Evolutionary conservation across 2,329 filamentous ascomycete species (phyloP), one percentile per base, ranked within the genome.

Genomic region (Uncinocarpus reesii): DNA sequence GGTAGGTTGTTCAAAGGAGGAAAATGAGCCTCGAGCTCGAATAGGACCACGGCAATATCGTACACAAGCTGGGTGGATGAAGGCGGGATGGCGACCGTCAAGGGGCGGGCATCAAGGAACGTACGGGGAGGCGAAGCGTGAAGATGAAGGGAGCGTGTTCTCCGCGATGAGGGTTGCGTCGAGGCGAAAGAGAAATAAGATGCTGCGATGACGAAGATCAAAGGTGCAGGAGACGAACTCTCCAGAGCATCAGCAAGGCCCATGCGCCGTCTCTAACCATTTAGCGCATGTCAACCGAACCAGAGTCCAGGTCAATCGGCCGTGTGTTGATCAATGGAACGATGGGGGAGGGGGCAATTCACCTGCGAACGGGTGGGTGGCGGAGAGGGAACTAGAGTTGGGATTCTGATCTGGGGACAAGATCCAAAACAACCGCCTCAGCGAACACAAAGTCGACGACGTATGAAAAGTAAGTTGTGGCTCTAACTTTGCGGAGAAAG

Each of bases 401-500:
- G 18, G n/a, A 16, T 28, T 35, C 10, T 24, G 31, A 31, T 20
- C 26, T 42, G 24, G 16, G 29, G 13, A 15, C 13, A 11, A 26
- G 32, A 38, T 29, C 16, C 23, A 28, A 26, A 36, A 13, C 31
- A 7, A 4, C 11, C 21, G 18, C 15, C 43, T 6, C 21, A 18
- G n/a, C n/a, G n/a, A n/a, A n/a, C n/a, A n/a, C n/a, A 23, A 45
- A 45, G 43, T 37, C 43, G 18, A 37, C 32, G 43, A 37, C 35
- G 34, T 46, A 46, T 35, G 34, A 35, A 36, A 18, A 16, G 8
- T 23, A 24, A 21, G 31, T 20, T 20, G 42, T 47, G 43, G 43
- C 43, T 38, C 42, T 29, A 42, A 28, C 16, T 47, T 40, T 47
- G 44, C 44, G 44, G 44, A 47, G 44, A 40, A 47, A 40, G 35